Conservation (phyloP, 192 early-diverging fungal species). For the Backusella psychrophila region DNA sequence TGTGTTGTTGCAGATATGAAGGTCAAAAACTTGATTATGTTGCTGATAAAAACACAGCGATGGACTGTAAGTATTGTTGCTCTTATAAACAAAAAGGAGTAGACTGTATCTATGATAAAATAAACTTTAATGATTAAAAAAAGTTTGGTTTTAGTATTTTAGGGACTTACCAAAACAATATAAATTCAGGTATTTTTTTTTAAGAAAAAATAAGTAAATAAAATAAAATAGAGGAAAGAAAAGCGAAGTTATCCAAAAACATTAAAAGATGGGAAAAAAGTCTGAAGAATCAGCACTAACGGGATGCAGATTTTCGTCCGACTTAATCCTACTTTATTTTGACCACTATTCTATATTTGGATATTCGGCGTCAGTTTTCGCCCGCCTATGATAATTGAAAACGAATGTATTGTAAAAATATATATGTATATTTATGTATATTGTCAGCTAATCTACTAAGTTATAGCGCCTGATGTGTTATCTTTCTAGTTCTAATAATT, state of each 20-base stretch:
- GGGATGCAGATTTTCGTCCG: slow-evolving; percentile 1
- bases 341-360: slow-evolving; percentile 5
- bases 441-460: not conserved
- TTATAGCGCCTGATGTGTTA: not conserved
- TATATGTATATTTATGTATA: not conserved
- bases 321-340: slow-evolving; percentile 4
- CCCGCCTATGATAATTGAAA: not conserved
- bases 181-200: not conserved
- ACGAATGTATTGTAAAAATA: not conserved
- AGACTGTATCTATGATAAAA: not conserved
- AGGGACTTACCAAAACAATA: not conserved
- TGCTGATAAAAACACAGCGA: not conserved
- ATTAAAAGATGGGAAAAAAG: not conserved
- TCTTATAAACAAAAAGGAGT: not conserved
- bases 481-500: not conserved
- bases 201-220: not conserved
- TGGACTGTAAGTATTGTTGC: not conserved
- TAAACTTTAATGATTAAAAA: too few species aligned
- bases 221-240: slow-evolving; percentile 2
- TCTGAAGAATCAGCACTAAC: not conserved
- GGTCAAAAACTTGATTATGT: not conserved
- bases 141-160: not conserved
- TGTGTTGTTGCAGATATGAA: not conserved
- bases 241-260: slow-evolving; percentile 8
- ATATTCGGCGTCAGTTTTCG: not conserved